Percentiles rank a stretch among this genome's conserved stretches.
Evolutionary conservation across 768 basidiomycete genomes (phyloP).

Genomic region (Lanmaoa pseudosensibilis): DNA sequence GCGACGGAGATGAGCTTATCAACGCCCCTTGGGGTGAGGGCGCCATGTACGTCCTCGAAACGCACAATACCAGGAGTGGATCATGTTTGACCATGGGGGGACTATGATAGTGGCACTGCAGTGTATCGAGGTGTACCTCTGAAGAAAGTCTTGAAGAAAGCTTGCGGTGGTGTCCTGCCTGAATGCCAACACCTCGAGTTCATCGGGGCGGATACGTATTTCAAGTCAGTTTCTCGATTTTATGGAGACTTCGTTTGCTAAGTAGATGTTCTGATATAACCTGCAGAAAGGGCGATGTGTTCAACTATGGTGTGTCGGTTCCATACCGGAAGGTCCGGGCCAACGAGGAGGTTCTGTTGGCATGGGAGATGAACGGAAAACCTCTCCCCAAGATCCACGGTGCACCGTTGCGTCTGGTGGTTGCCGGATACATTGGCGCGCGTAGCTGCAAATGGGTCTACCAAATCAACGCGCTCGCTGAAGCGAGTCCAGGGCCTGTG

Average conservation of each 20-base stretch:
- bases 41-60: constrained; percentile 40
- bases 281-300: constrained; percentile 37
- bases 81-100: constrained; percentile 32
- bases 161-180: constrained; percentile 49
- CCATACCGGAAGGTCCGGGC: constrained; percentile 49
- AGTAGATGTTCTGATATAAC: not conserved
- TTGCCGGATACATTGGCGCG: constrained; percentile 56
- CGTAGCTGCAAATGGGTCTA: constrained; percentile 56
- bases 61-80: not conserved
- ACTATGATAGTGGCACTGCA: constrained; percentile 43
- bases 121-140: constrained; percentile 53
- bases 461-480: constrained; percentile 48
- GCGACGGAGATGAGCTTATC: constrained; percentile 54
- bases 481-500: constrained; percentile 52
- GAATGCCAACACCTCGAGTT: constrained; percentile 54
- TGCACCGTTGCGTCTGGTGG: constrained; percentile 49
- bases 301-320: constrained; percentile 49
- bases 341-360: constrained; percentile 44
- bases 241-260: too few species aligned
- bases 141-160: constrained; percentile 53
- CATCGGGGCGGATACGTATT: constrained; percentile 58
- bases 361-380: constrained; percentile 18
- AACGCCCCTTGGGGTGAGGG: constrained; percentile 55
- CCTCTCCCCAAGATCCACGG: constrained; percentile 48
- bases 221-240: constrained; percentile 37